Evolutionary conservation across 2,329 filamentous ascomycete species (phyloP).

Genomic region (Xylariales sp.): DNA sequence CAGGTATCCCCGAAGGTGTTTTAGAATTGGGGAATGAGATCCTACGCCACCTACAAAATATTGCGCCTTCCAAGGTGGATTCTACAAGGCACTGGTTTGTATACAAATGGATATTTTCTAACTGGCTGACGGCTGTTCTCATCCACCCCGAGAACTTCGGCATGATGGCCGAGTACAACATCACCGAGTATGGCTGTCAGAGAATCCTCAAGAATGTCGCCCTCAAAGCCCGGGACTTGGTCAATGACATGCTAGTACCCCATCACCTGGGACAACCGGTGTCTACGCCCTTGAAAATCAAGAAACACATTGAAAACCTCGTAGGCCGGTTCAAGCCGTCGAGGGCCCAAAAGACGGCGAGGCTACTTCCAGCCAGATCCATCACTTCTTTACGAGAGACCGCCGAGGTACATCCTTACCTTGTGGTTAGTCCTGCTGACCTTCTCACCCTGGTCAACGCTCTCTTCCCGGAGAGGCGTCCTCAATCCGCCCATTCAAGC

Average conservation of each 20-base stretch:
- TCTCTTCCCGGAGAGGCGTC: conserved; percentile 80
- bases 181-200: conserved; percentile 89
- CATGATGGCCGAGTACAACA: conserved; percentile 88
- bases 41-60: conserved; percentile 77
- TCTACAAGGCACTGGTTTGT: conserved; percentile 86
- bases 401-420: conserved; percentile 81
- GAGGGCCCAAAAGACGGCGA: conserved; percentile 62
- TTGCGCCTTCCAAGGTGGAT: conserved; percentile 66
- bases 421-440: conserved; percentile 84
- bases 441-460: conserved; percentile 83
- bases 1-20: conserved; percentile 86
- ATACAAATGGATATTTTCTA: conserved; percentile 91
- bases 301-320: conserved; percentile 77
- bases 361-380: conserved; percentile 76
- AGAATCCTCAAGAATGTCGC: conserved; percentile 84
- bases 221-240: conserved; percentile 80
- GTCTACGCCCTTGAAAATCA: conserved; percentile 71
- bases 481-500: conserved; percentile 70
- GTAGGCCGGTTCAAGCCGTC: conserved; percentile 71
- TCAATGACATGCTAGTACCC: conserved; percentile 76
- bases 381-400: conserved; percentile 80
- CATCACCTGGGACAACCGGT: conserved; percentile 66
- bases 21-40: conserved; percentile 88
- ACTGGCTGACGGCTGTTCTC: conserved; percentile 84
- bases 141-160: conserved; percentile 86